Base-by-base conservation (phyloP, 2,329 filamentous ascomycete species). In the Myrmaecium sp. region DNA sequence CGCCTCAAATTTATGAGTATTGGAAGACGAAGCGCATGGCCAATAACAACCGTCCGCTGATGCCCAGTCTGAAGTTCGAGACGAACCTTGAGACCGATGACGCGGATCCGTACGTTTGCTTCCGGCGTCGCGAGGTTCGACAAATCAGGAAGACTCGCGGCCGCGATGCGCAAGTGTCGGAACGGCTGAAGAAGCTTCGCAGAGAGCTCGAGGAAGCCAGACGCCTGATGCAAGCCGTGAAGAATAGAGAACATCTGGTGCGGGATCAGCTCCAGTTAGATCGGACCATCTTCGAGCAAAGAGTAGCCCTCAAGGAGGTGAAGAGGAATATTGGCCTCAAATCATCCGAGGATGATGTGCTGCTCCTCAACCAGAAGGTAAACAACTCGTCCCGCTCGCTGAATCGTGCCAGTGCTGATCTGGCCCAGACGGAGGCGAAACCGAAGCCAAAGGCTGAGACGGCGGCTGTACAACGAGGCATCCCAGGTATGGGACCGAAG, bases 21-120 rank as follows among this genome's bases (percentile, higher is more conserved):
- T 98, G 89, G 89, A 83, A 74, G 53, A 57, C 63, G 33, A 69
- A 71, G 43, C 69, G 81, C 27, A 59, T 72, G 41, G 61, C 60
- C 16, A 64, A 63, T 31, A 69, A 68, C 37, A 89, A 86, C 47
- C 73, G 66, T 40, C 58, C 74, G 5, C 58, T 95, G 33, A 76
- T 84, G 44, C 71, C 82, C 5, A 64, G 61, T 13, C 69, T 95
- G 48, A 94, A 94, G 58, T 89, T 93, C 38, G 89, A 98, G 58
- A 91, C 75, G 24, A 82, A 89, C 36, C 78, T 82, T 47, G 86
- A 95, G 37, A 91, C 76, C 33, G 89, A 98, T 51, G 89, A 98
- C 48, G 72, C 80, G 42, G 89, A 98, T 54, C 89, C 89, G 25
- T 98, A 93, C 56, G 84, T 98, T 43, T 98, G 89, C 56, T 98